Evolutionary conservation across 768 basidiomycete species (phyloP), one percentile per base, ranked within the genome.

Genomic region (Fomitopsis pulvina): DNA sequence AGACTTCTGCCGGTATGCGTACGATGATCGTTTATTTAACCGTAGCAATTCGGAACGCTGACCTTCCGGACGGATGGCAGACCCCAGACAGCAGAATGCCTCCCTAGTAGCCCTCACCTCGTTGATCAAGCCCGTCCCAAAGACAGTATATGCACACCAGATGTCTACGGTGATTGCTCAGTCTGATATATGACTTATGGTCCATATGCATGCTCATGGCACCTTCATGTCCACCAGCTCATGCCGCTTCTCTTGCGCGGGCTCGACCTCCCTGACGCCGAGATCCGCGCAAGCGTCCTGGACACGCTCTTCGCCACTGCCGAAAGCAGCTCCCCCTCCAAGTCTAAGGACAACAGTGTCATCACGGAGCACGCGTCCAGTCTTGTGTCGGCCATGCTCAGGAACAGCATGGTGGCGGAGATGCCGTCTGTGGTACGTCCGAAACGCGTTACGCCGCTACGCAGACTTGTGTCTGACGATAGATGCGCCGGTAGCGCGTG

Each of bases 231-330:
- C 7, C 22, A 22, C 10, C 58, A 98, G 94, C 77, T 98, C 11
- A 78, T 97, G 56, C 93, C 96, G 0, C 74, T 97, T 12, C 73
- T 99, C 4, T 69, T 99, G 38, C 87, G 87, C 14, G 87, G 91
- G 3, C 77, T 98, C 16, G 82, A 88, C 37, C 69, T 96, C 3
- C 79, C 83, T 3, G 84, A 92, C 62, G 66, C 78, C 8, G 74
- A 79, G 24, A 80, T 94, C 52, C 83, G 91, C 21, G 74, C 78
- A 14, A 83, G 86, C 66, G 84, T 93, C 43, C 87, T 97, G 49
- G 80, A 87, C 47, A 86, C 84, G 8, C 74, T 98, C 30, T 74
- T 81, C 8, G 75, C 81, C 1, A 80, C 90, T 5, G 80, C 88
- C 7, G 77, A 80, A 37, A 77, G 79, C 1, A 72, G 76, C 55